phyloP scores from a whole-genome alignment of 2,329 filamentous ascomycete species.

The Sporothrix inflata region DNA sequence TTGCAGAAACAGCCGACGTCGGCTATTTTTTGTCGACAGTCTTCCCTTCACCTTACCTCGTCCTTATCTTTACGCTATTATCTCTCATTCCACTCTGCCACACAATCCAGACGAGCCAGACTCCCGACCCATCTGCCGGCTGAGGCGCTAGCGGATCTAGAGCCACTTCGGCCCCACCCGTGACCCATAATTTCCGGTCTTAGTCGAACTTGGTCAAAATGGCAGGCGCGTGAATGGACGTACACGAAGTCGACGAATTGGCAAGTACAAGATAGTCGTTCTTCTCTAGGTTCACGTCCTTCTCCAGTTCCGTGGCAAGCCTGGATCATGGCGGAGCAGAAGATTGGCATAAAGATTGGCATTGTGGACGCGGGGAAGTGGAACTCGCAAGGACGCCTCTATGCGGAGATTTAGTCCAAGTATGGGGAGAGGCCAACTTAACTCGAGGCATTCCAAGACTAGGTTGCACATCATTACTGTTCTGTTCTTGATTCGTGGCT shows the following conservation, averaged over 20 bases:
- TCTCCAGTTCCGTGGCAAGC: neutral
- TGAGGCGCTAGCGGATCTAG: neutral
- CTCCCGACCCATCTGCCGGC: neutral
- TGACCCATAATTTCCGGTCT: neutral
- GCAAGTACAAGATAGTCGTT: neutral
- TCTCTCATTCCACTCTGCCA: too few species aligned
- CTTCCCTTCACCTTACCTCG: neutral
- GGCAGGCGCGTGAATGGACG: neutral
- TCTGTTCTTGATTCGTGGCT: neutral
- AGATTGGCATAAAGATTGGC: neutral
- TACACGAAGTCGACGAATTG: neutral
- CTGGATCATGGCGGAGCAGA: neutral
- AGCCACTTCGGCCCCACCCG: neutral
- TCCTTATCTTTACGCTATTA: neutral
- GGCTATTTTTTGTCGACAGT: conserved; percentile 4
- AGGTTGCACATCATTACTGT: neutral
- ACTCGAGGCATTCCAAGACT: neutral
- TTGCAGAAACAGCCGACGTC: neutral
- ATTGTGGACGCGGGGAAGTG: neutral
- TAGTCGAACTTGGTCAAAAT: neutral
- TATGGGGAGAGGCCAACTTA: neutral
- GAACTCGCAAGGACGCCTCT: neutral
- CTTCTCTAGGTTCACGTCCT: neutral
- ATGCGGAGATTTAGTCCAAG: neutral
- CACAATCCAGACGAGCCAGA: too few species aligned